Base-by-base conservation (phyloP, 108 stramenopile genomes). In the Cyclotella sp. region DNA sequence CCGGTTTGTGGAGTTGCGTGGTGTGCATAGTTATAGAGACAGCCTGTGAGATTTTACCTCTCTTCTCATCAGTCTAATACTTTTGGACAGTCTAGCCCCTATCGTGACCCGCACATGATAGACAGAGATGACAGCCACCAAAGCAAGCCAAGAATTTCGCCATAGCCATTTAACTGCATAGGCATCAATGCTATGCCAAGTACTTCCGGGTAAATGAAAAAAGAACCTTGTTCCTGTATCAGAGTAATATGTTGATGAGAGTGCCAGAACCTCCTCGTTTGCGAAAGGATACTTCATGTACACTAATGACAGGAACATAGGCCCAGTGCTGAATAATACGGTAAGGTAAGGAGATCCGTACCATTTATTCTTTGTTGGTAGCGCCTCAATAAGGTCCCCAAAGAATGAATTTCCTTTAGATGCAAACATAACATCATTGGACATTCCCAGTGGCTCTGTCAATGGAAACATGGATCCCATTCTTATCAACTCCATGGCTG, bases 171-270 rank as follows among this genome's bases (percentile, higher is more conserved):
- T 46, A 34, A 42, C 42, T 15, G 54, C 28, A 11, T 24, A 19
- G 0, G 63, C 73, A 54, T 76, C 75, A 24, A 22, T 24, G 30
- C 47, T 40, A 40, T 68, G 67, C 75, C 75, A 76, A 14, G 75
- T 76, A 26, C 67, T 62, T 22, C 75, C 75, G n/a, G 18, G 49
- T 18, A 76, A 76, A 47, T 76, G 75, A 15, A 21, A 44, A 68
- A 76, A 76, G 75, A 30, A 76, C 26, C 75, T 68, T 16, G 46
- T 44, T 12, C 28, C 60, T 16, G 43, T 61, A 40, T 62, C 39
- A 42, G 75, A 62, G 28, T 76, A 76, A 44, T 68, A 19, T 52
- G 21, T 30, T 24, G 67, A 47, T 21, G 75, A 46, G 24, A 76
- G 57, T 19, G 47, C 68, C 59, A 62, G 22, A 18, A 69, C 60